phyloP scores from a whole-genome alignment of 2,329 filamentous ascomycete species.

The Knoxdaviesia proteae region DNA sequence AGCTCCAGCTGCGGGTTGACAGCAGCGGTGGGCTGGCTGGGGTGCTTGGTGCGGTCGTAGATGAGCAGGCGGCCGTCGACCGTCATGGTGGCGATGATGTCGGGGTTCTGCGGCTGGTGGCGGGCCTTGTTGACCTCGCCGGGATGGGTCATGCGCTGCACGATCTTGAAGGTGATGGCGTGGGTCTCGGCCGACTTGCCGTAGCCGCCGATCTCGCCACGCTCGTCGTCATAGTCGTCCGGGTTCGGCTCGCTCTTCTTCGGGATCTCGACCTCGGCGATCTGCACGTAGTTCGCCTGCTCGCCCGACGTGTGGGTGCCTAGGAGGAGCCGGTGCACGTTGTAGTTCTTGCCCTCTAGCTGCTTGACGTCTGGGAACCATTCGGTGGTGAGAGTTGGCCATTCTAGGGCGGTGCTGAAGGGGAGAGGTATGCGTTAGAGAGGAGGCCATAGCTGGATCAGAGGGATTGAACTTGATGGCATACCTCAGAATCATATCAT shows the following conservation, averaged over 20 bases:
- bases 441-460: not conserved
- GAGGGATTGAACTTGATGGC: not conserved
- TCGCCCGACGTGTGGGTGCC: conserved; percentile 85
- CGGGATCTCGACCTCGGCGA: conserved; percentile 83
- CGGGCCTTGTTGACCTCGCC: conserved; percentile 97
- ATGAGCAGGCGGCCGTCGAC: conserved; percentile 75
- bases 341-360: conserved; percentile 69
- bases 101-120: conserved; percentile 92
- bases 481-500: conserved; percentile 84
- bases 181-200: conserved; percentile 51
- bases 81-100: conserved; percentile 86
- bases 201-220: conserved; percentile 85
- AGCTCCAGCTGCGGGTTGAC: conserved; percentile 71
- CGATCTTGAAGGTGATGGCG: conserved; percentile 70
- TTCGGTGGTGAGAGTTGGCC: conserved; percentile 92
- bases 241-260: conserved; percentile 55
- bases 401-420: conserved; percentile 67
- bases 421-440: conserved; percentile 2
- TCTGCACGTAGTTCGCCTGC: conserved; percentile 78
- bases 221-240: conserved; percentile 75
- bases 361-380: conserved; percentile 94
- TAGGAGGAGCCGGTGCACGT: conserved; percentile 71
- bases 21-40: conserved; percentile 49
- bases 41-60: conserved; percentile 92
- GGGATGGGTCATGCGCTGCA: conserved; percentile 90